Conservation (phyloP, 2,329 filamentous ascomycete genomes). For the Cercospora sp. region DNA sequence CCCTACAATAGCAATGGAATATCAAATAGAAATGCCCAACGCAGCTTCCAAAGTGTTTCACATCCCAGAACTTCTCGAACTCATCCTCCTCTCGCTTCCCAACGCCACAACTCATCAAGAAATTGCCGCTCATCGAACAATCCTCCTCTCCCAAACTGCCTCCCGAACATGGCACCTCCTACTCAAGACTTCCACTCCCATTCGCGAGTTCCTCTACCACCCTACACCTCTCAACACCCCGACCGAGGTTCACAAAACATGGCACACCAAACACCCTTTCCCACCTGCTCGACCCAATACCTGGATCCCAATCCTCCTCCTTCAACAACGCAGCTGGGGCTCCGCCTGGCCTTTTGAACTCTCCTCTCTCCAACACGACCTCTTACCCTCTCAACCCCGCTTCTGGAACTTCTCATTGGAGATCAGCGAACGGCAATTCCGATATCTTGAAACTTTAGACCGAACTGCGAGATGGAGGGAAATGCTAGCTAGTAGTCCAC, state of each 20-base stretch:
- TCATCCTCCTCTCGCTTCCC: slow-evolving; percentile 26
- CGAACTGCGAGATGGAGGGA: slow-evolving; percentile 18
- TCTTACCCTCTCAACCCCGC: slow-evolving; percentile 19
- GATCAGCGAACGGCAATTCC: slow-evolving; percentile 21
- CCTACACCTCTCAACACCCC: slow-evolving; percentile 17
- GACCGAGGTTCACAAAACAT: slow-evolving; percentile 10
- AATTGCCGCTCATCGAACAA: slow-evolving; percentile 22
- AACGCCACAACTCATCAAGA: slow-evolving; percentile 24
- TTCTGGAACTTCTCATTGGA: slow-evolving; percentile 31
- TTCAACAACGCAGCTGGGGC: slow-evolving; percentile 29
- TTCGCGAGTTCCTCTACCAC: slow-evolving; percentile 26
- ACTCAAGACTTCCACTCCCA: slow-evolving; percentile 18
- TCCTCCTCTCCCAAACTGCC: slow-evolving; percentile 22
- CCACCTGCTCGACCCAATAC: slow-evolving; percentile 25
- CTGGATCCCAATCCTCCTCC: slow-evolving; percentile 29
- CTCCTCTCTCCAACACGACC: slow-evolving; percentile 14
- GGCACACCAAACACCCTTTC: slow-evolving; percentile 20
- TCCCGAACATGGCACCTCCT: slow-evolving; percentile 27
- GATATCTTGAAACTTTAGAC: slow-evolving; percentile 7
- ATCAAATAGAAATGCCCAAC: not conserved
- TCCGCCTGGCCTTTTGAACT: slow-evolving; percentile 27
- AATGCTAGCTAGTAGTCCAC: slow-evolving; percentile 25
- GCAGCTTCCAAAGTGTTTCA: slow-evolving; percentile 22
- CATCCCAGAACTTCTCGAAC: slow-evolving; percentile 27
- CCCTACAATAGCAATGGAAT: not conserved